Base-by-base conservation (phyloP, 352 stramenopile species). In the Pythium insidiosum region DNA sequence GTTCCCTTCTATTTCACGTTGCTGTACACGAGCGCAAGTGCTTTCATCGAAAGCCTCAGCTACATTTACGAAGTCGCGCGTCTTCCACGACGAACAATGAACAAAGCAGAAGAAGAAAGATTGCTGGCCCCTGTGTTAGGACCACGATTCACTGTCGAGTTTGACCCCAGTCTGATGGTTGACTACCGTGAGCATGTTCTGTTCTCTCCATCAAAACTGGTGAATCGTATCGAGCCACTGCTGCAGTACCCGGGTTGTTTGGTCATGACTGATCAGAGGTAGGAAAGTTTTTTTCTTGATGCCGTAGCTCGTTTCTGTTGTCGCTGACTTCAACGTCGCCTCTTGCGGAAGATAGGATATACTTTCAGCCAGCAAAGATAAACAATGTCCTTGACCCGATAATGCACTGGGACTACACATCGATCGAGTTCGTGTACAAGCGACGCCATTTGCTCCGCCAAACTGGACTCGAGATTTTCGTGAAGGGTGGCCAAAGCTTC, bases 361-460 rank as follows among this genome's bases (percentile, higher is more conserved):
- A 97, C 53, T 97, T 97, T 47, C 85, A 97, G 54, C 88, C 89
- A 6, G 80, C 86, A 12, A 60, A 86, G 38, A 52, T 97, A 7
- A 97, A 97, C 50, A 97, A 97, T 40, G 75, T 96, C 16, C 70
- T 80, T 4, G 84, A 96, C 40, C 65, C 85, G 2, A 80, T 95
- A 10, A 53, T 95, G 13, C 77, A 88, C 16, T 96, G 83, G 67
- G 64, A 79, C 18, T 89, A 96, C 43, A 64, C 58, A 2, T 61
- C 59, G 15, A 65, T 97, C 34, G 65, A 77, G 19, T 57, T 79
- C 20, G 52, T 95, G 1, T 95, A 94, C 63, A 95, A 94, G 39
- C 69, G 88, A 9, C 74, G 89, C 9, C 77, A 96, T 46, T 62
- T 97, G 49, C 65, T 97, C 18, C 70, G 77, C 35, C 82, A 94